Percentiles rank a stretch among this genome's conserved stretches.
phyloP scores from a whole-genome alignment of 192 early-diverging fungal species.

The Thamnidium elegans region DNA sequence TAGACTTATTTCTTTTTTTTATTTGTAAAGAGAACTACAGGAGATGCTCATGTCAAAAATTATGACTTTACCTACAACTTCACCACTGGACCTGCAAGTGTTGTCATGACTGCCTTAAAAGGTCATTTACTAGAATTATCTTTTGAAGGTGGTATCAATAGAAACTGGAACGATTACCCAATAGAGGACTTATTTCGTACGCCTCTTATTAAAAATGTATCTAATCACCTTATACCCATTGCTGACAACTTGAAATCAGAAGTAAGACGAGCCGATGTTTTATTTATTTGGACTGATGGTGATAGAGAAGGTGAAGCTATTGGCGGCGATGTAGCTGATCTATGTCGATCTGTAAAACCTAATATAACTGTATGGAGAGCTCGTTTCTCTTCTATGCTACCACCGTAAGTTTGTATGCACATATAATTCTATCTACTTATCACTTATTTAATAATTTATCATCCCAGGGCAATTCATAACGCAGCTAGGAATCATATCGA shows the following conservation, averaged over 20 bases:
- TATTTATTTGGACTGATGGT: constrained; percentile 99
- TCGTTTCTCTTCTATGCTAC: constrained; percentile 84
- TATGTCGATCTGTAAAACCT: constrained; percentile 64
- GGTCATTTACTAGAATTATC: constrained; percentile 76
- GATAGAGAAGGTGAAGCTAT: constrained; percentile 96
- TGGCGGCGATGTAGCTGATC: constrained; percentile 73
- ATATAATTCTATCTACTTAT: neutral
- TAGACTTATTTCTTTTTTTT: neutral
- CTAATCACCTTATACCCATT: constrained; percentile 25
- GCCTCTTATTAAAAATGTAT: constrained; percentile 43
- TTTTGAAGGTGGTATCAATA: constrained; percentile 56
- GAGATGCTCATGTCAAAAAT: constrained; percentile 73
- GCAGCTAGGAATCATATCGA: constrained; percentile 70
- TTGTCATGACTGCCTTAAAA: constrained; percentile 79
- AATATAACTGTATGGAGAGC: constrained; percentile 76
- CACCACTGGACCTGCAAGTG: constrained; percentile 47
- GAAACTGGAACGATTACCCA: constrained; percentile 60
- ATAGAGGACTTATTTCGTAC: constrained; percentile 69
- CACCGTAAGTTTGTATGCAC: constrained; percentile 47
- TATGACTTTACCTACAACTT: constrained; percentile 71
- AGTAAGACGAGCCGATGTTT: constrained; percentile 53
- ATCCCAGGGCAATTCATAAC: constrained; percentile 63
- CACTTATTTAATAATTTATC: constrained; percentile 1
- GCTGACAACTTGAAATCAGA: constrained; percentile 65
- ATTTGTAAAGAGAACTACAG: constrained; percentile 35